phyloP scores from a whole-genome alignment of 805 yeast species.

The Scheffersomyces ergatensis region DNA sequence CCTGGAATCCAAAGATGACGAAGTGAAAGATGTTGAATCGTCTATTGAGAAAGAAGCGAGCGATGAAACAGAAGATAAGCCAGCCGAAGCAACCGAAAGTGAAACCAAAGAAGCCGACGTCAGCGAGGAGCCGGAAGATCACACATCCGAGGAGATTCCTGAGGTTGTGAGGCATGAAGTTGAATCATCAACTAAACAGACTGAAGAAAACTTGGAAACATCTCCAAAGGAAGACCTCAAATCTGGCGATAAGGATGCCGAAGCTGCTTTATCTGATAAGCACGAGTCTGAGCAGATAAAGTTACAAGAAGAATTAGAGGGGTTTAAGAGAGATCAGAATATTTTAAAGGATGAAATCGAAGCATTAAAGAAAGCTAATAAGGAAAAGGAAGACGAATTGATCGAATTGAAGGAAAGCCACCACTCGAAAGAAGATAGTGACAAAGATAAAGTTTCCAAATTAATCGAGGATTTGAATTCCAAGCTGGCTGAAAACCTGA shows the following conservation, averaged over 20 bases:
- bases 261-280: background rate
- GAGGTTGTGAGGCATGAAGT: too few relatives aligned
- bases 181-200: too few relatives aligned
- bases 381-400: background rate
- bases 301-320: background rate
- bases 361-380: background rate
- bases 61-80: background rate
- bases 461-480: background rate
- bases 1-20: background rate
- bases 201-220: too few relatives aligned
- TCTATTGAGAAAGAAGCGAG: background rate
- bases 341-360: background rate
- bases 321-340: background rate
- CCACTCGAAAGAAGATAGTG: background rate
- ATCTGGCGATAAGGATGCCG: background rate
- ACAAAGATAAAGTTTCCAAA: background rate
- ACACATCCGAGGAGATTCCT: too few relatives aligned
- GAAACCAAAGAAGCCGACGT: background rate
- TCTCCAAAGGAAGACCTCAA: too few relatives aligned
- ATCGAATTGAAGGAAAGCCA: slow-evolving; percentile 1
- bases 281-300: background rate
- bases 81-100: background rate
- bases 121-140: background rate
- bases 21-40: background rate
- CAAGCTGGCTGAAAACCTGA: background rate